Conservation (phyloP, 768 basidiomycete genomes). For the Macrolepiota fuliginosa region DNA sequence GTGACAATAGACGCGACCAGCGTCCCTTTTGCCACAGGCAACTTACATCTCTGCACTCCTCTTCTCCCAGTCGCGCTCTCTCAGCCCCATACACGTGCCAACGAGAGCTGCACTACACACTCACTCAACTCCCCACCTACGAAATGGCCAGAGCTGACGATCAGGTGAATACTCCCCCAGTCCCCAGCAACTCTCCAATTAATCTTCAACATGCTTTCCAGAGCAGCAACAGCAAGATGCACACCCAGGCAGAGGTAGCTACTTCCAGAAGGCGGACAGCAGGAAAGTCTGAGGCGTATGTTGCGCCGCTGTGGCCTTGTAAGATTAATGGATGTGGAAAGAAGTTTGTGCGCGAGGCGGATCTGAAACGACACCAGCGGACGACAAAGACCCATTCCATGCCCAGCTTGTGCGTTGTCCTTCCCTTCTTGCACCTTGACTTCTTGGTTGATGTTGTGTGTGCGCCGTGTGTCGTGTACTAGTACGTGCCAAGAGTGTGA, state of each 20-base stretch:
- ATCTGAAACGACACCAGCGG: conserved; percentile 78
- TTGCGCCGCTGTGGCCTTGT: conserved; percentile 71
- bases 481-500: conserved; percentile 81
- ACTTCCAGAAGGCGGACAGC: conserved; percentile 21
- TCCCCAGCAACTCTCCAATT: neutral
- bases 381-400: conserved; percentile 76
- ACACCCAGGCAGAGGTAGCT: neutral
- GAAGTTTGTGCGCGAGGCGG: conserved; percentile 79
- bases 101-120: too few relatives aligned
- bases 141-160: conserved; percentile 9
- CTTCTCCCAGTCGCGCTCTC: neutral
- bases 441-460: neutral
- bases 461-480: neutral
- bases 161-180: neutral
- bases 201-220: neutral
- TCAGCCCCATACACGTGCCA: neutral
- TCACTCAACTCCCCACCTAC: too few relatives aligned
- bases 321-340: conserved; percentile 80
- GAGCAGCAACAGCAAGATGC: neutral
- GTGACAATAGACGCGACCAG: conserved; percentile 10
- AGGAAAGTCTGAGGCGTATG: conserved; percentile 44
- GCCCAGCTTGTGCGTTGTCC: conserved; percentile 61
- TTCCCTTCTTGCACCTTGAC: conserved; percentile 17
- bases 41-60: neutral
- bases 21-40: neutral